Conservation (phyloP, 805 yeast species). For the Candida parachauliodes region DNA sequence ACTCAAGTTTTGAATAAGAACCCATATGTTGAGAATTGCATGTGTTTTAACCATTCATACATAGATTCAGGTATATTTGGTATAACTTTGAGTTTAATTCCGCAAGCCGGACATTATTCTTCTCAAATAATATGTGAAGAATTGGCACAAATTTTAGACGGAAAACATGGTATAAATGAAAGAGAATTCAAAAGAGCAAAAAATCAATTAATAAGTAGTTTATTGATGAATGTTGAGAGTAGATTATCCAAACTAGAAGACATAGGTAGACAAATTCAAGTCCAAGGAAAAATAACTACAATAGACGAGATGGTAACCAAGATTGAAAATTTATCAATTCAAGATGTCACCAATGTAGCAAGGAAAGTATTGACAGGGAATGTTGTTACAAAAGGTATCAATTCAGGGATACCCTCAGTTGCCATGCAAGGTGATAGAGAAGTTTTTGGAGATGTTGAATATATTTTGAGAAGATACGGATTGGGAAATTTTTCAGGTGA, state of each 20-base stretch:
- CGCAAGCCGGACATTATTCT: constrained; percentile 79
- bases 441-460: constrained; percentile 78
- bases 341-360: constrained; percentile 73
- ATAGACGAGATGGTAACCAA: constrained; percentile 77
- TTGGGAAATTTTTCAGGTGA: constrained; percentile 47
- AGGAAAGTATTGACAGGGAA: constrained; percentile 69
- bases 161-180: constrained; percentile 57
- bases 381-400: constrained; percentile 43
- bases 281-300: constrained; percentile 71
- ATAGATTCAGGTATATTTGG: constrained; percentile 91
- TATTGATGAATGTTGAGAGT: constrained; percentile 90
- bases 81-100: constrained; percentile 76
- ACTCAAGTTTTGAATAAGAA: constrained; percentile 87
- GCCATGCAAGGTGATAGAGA: constrained; percentile 88
- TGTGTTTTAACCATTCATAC: constrained; percentile 85
- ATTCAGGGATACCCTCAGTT: constrained; percentile 68
- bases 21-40: constrained; percentile 86
- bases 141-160: constrained; percentile 29
- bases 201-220: constrained; percentile 81
- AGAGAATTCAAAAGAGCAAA: constrained; percentile 85
- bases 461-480: constrained; percentile 64
- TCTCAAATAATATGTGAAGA: constrained; percentile 68
- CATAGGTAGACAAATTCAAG: constrained; percentile 89
- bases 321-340: constrained; percentile 63
- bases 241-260: constrained; percentile 94